Percentiles rank a stretch among this genome's conserved stretches.
phyloP scores from a whole-genome alignment of 176 grass and related monocot species.

The Secale cereale region DNA sequence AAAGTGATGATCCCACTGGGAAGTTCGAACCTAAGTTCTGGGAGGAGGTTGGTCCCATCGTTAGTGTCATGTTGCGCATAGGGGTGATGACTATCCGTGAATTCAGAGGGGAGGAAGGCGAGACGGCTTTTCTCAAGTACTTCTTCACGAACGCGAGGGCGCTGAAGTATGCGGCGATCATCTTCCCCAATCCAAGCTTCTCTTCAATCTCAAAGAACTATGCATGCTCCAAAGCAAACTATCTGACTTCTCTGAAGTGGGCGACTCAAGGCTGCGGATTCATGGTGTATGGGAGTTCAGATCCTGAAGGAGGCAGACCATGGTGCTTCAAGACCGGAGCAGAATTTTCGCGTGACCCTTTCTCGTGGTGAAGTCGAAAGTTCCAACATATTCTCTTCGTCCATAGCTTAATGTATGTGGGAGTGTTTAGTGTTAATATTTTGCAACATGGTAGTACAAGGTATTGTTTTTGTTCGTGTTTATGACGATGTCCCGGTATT shows the following conservation, averaged over 20 bases:
- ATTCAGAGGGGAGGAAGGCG: neutral
- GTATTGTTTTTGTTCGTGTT: too few species aligned
- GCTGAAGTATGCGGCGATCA: neutral
- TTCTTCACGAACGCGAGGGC: neutral
- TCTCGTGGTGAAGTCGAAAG: too few species aligned
- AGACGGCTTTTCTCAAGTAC: neutral
- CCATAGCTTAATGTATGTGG: too few species aligned
- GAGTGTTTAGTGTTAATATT: too few species aligned
- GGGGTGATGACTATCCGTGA: neutral
- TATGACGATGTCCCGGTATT: too few species aligned
- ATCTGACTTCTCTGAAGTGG: neutral
- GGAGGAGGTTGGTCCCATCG: neutral
- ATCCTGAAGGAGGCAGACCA: neutral
- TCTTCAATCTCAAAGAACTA: neutral
- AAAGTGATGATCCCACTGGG: neutral
- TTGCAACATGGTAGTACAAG: too few species aligned
- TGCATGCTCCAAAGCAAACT: neutral
- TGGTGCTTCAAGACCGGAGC: neutral
- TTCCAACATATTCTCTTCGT: too few species aligned
- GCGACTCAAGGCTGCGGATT: neutral
- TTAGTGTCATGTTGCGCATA: neutral
- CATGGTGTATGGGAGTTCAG: neutral
- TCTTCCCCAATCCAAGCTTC: neutral
- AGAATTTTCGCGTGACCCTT: too few species aligned
- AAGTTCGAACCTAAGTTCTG: neutral